Base-by-base conservation (phyloP, 1,139 yeast genomes). In the Candida anutae region DNA sequence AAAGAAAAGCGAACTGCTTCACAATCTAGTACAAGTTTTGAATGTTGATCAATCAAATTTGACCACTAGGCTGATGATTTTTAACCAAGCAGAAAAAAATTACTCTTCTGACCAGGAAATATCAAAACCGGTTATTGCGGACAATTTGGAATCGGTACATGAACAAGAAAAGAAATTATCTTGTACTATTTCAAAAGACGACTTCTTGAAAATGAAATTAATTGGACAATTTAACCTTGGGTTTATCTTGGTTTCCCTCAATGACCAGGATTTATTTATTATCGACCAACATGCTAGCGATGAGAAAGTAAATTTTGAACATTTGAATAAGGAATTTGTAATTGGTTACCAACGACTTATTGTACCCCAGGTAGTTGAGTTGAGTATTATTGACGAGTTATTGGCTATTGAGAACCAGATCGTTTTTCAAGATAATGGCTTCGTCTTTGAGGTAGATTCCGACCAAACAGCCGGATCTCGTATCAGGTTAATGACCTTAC, bases 201-300 rank as follows among this genome's bases (percentile, higher is more conserved):
- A 83, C 42, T 84, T 90, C 44, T 45, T 53, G 4, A 48, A 63
- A 5, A 88, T 90, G 97, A 53, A 66, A 26, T 54, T 93, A 12
- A 72, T 88, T 6, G 99, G 99, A 0, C 98, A 88, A 51, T 90
- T 90, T 56, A 90, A 90, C 46, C 55, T 82, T 16, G 98, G 98
- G 0, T 90, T 90, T 45, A 84, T 90, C 12, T 54, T 90, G 18
- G 94, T 83, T 0, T 69, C 74, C 2, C 41, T 53, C 17, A 41
- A 42, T 11, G 40, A 43, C 5, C 35, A 45, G 3, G 85, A 84
- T 46, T 48, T 90, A 23, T 87, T 90, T 43, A 88, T 90, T 24
- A 69, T 90, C 27, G 99, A 90, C 50, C 99, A 90, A 53, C 99
- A 90, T 57, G 98, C 98, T 1, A 83, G 95, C 38, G 98, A 90